A percentile compares a stretch with the other conserved stretches of the same genome.
phyloP scores from a whole-genome alignment of 2,329 filamentous ascomycete species.

The Ophioceras dolichostomum region DNA sequence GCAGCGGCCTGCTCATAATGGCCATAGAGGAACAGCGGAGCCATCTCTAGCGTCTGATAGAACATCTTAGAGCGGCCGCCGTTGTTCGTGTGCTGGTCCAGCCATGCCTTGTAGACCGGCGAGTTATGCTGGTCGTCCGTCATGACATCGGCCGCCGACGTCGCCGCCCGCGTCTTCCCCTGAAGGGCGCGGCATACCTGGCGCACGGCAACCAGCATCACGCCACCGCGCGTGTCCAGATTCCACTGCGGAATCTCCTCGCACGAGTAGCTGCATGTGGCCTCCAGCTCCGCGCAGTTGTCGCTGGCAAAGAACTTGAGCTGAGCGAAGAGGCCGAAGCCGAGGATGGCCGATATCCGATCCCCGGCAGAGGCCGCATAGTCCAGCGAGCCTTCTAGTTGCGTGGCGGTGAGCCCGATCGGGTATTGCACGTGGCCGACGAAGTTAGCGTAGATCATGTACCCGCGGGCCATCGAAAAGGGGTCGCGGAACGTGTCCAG shows the following conservation, averaged over 20 bases:
- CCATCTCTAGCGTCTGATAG: constrained; percentile 55
- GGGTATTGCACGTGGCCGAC: constrained; percentile 57
- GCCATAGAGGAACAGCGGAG: constrained; percentile 50
- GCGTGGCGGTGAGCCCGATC: constrained; percentile 42
- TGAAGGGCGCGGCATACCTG: constrained; percentile 60
- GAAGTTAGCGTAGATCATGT: constrained; percentile 58
- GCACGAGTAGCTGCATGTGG: constrained; percentile 58
- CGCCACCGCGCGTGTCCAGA: constrained; percentile 58
- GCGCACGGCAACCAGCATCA: constrained; percentile 51
- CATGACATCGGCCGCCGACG: constrained; percentile 42
- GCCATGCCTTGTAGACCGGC: constrained; percentile 45
- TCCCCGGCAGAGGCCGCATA: constrained; percentile 56
- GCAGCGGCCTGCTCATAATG: constrained; percentile 48
- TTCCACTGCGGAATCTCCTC: constrained; percentile 65
- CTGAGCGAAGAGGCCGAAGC: constrained; percentile 54
- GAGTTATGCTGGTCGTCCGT: constrained; percentile 56
- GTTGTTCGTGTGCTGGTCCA: constrained; percentile 36
- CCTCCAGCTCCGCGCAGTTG: constrained; percentile 56
- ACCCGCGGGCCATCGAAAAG: constrained; percentile 55
- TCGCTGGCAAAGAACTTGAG: constrained; percentile 60
- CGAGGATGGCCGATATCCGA: constrained; percentile 58
- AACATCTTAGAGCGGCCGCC: constrained; percentile 52
- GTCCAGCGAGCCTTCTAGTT: constrained; percentile 55
- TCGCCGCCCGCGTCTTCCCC: constrained; percentile 50
- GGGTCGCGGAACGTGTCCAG: constrained; percentile 50